Base-by-base conservation (phyloP, 148 eudicot species). In the Diospyros lotus region DNA sequence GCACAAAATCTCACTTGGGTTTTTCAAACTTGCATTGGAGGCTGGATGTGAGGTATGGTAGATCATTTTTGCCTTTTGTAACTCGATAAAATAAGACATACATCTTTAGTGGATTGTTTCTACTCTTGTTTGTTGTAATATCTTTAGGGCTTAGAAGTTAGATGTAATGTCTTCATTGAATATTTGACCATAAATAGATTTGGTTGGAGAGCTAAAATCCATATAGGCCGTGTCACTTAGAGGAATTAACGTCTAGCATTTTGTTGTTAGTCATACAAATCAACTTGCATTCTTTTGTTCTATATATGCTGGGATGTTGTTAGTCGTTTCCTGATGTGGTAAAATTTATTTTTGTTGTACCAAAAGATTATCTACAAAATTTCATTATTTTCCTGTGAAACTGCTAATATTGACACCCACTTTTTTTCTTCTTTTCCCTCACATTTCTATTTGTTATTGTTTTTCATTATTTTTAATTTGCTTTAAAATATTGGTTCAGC, bases 11-110 rank as follows among this genome's bases (percentile, higher is more conserved):
- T 94, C 98, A 15, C 88, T 94, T 68, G 97, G 90, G 28, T 90
- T 94, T 82, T 94, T 94, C 81, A 94, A 87, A 84, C 98, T 94
- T 77, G 98, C 98, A 46, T 53, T 90, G 12, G 97, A 91, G 65
- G 95, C 97, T 40, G 86, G 89, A 73, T 86, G 93, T 64, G 89
- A 91, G 97, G 98, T 91, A 90, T 67, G 75, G 9, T 2, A 52
- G 17, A 67, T 4, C 75, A 43, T 67, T 1, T 1, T 55, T 55
- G 17, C 64, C 39, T 15, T 66, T 6, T 41, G 12, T 17, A 17
- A 18, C 13, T 63, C 40, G 54, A 51, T 41, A 18, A 42, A 18
- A 48, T 73, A 46, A 3, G 51, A 50, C 12, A 28, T 64, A 40
- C 13, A 38, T 4, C 58, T 18, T 2, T 3, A 45, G 39, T 39